Base-by-base conservation (phyloP, 23 red algal species). In the Gracilaria domingensis region DNA sequence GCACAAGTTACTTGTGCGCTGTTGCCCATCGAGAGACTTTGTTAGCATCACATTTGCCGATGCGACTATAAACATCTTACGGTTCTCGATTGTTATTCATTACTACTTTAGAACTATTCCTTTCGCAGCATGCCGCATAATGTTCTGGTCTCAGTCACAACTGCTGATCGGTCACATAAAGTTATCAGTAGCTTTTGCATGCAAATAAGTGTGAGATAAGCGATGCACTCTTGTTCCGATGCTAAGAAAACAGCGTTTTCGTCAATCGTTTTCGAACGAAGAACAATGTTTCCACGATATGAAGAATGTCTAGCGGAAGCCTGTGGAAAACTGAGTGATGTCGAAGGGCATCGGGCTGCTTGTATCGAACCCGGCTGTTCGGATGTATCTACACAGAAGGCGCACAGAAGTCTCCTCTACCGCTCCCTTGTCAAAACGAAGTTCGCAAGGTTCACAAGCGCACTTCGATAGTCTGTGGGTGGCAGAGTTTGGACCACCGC, bases 391-490 rank as follows among this genome's bases (percentile, higher is more conserved):
- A 69, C 33, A 37, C 32, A 24, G 64, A 36, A 69, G 13, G 5
- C 8, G 20, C 64, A 36, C 38, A 4, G 33, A 69, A 37, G 28
- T 32, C 50, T 65, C 32, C 33, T 35, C 80, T 92, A 94, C 45
- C 50, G 44, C 36, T 87, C 53, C 35, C 92, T 64, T 33, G 71
- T 81, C 44, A 94, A 44, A 38, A 88, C 92, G 55, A 86, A 82
- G 42, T 87, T 75, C 9, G 78, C 92, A 17, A 94, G 45, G 30
- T 94, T 94, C 30, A 94, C 66, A 29, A 94, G 75, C 66, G 82
- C 92, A 59, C 92, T 94, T 21, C 92, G 67, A 55, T 82, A 80
- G 18, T 88, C 92, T 35, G 61, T 88, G 34, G 92, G 70, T 8
- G 92, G 92, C 5, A 94, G 44, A 39, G 74, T 74, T 20, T 73